Percentiles rank a stretch among this genome's conserved stretches.
Evolutionary conservation across 1,284 basidiomycete species (phyloP).

Genomic region (Vanrija sp.): DNA sequence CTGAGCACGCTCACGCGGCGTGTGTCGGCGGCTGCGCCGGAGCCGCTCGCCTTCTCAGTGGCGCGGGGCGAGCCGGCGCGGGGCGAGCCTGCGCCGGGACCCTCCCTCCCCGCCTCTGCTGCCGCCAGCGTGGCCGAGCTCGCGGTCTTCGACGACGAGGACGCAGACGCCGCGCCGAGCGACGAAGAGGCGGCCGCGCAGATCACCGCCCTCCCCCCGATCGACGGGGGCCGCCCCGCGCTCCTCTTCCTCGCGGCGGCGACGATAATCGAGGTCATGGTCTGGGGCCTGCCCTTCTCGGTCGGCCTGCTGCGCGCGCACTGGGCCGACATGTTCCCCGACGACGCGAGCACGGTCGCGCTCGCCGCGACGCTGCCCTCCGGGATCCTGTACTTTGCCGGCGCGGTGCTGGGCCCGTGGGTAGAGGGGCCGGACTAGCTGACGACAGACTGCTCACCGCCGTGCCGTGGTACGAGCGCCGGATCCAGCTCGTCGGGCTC

Average conservation of each 20-base stretch:
- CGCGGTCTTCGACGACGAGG: no score
- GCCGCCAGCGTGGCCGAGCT: no score
- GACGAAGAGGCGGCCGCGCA: no score
- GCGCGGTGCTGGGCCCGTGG: constrained; percentile 38
- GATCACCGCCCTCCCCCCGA: constrained; percentile 26
- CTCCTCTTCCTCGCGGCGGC: constrained; percentile 42
- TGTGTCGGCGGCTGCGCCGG: no score
- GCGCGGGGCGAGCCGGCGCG: no score
- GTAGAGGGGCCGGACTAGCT: constrained; percentile 1
- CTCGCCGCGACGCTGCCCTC: constrained; percentile 45
- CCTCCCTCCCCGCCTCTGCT: no score
- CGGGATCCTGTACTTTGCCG: constrained; percentile 39
- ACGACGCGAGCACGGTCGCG: constrained; percentile 27
- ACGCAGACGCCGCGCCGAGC: no score
- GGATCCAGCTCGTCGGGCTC: constrained; percentile 31
- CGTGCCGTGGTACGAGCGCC: constrained; percentile 26
- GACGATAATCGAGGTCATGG: constrained; percentile 35
- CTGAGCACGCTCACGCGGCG: no score
- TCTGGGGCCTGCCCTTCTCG: constrained; percentile 46
- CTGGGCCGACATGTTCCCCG: constrained; percentile 42
- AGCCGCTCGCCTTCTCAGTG: no score
- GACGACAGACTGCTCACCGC: constrained; percentile 28
- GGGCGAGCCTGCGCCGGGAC: no score
- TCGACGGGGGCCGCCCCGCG: constrained; percentile 38
- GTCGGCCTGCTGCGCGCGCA: constrained; percentile 43